Base-by-base conservation (phyloP, 129 eudicot genomes). In the Helianthus tuberosus region DNA sequence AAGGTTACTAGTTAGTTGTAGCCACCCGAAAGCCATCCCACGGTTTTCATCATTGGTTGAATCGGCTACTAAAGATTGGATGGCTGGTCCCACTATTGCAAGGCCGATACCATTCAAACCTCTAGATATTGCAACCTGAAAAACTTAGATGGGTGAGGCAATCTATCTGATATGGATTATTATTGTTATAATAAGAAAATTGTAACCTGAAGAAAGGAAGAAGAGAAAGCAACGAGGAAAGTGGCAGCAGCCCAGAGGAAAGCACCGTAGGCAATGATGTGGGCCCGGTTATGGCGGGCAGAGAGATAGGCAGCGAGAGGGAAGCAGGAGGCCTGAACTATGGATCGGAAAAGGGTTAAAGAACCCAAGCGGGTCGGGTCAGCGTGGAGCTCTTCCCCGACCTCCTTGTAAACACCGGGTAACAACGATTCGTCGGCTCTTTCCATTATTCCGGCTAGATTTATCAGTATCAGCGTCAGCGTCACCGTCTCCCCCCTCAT, bases 1-100 rank as follows among this genome's bases (percentile, higher is more conserved):
- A n/a, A 94, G n/a, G 76, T 90, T 94, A 73, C 93, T 82, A 8
- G 98, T 94, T 25, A 94, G 83, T 71, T 94, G 98, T 1, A 94
- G 86, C 97, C 97, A 90, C 38, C 98, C 98, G 29, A 94, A 94
- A 49, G 98, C 98, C 75, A 66, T 84, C 7, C 98, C 98, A 50
- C 98, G 96, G 71, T 80, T 81, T 78, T 64, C 81, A 48, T 94
- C 93, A 48, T 87, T 89, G 53, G 97, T 94, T 41, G 93, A 86
- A 75, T 94, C 98, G 13, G 98, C 98, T 52, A 94, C 89, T 66
- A 94, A 86, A 63, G 98, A 94, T 70, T 90, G 98, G 73, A 94
- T 90, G 5, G 97, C 97, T 13, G 98, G 98, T 57, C 77, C 91
- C 44, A 94, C 98, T 68, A 94, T 90, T 25, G 98, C 98, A 48